Base-by-base conservation (phyloP, 805 yeast species). In the Metschnikowia kofuensis region DNA sequence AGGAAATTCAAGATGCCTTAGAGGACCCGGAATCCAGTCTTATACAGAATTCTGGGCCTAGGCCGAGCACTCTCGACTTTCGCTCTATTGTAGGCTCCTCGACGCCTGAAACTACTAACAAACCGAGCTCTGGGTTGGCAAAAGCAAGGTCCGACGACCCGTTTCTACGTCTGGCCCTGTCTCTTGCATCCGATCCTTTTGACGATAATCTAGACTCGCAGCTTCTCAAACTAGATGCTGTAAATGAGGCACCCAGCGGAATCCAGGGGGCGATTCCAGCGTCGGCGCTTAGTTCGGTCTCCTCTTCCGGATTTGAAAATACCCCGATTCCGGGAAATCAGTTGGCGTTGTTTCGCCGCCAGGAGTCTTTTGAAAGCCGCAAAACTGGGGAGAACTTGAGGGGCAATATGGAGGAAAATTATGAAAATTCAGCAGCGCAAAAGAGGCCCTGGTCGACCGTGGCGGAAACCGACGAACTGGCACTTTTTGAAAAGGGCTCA, bases 191-290 rank as follows among this genome's bases (percentile, higher is more conserved):
- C 3, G 66, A 63, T 35, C 67, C 67, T 2, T 63, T 63, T 43
- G 60, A 63, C 40, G 67, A 63, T 37, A 59, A 58, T 5, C 51
- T 63, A 16, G 66, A 62, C 44, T 56, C 60, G 5, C 53, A 51
- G 15, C 53, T 63, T 35, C 30, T 59, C 21, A 35, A 40, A 4
- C 29, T 53, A 34, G 42, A 16, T 4, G 16, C 27, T 26, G 35
- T 34, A 6, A 31, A 31, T 11, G 13, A 31, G 13, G 34, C 13
- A 6, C 13, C 21, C 32, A 30, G 12, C 13, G 32, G 32, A 34
- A 34, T 34, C 16, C 13, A n/a, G 36, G 36, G 38, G 12, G 43
- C 38, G 4, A 31, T 21, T 29, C 48, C 42, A 7, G 26, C 12
- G 1, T 28, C 38, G 4, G 42, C 51, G 6, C 30, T 37, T 4